phyloP scores from a whole-genome alignment of 2,329 filamentous ascomycete species.

The Talaromyces sp. region DNA sequence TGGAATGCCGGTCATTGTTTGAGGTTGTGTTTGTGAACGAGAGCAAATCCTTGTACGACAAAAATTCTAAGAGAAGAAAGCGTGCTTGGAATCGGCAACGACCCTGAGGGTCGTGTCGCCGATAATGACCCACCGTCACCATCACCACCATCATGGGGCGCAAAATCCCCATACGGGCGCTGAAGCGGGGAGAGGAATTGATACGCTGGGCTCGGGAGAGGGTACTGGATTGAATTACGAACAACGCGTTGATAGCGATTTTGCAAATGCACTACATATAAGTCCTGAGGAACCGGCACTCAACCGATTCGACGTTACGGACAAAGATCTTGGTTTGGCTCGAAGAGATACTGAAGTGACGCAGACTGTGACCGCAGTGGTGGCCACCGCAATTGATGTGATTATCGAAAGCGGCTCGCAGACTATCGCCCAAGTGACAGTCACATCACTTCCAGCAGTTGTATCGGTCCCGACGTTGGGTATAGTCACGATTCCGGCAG shows the following conservation, averaged over 20 bases:
- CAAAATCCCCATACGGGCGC: conserved; percentile 8
- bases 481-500: conserved; percentile 21
- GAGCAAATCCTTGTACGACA: background rate
- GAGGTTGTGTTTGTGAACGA: conserved; percentile 1
- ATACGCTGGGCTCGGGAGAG: background rate
- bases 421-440: conserved; percentile 20
- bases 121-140: conserved; percentile 16
- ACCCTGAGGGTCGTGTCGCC: conserved; percentile 10
- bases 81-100: background rate
- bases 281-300: background rate
- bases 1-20: conserved; percentile 9
- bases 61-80: background rate
- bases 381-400: conserved; percentile 21
- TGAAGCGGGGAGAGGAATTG: conserved; percentile 4
- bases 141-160: conserved; percentile 11
- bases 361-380: conserved; percentile 17
- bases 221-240: background rate
- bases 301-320: background rate
- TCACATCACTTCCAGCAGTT: conserved; percentile 22
- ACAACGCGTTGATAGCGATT: background rate
- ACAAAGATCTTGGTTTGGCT: background rate
- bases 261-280: background rate
- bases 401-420: conserved; percentile 20
- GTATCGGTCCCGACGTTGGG: conserved; percentile 22
- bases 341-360: conserved; percentile 9